A percentile compares a stretch with the other conserved stretches of the same genome.
Conservation (phyloP, 495 filamentous ascomycete species). For the Peziza echinospora region DNA sequence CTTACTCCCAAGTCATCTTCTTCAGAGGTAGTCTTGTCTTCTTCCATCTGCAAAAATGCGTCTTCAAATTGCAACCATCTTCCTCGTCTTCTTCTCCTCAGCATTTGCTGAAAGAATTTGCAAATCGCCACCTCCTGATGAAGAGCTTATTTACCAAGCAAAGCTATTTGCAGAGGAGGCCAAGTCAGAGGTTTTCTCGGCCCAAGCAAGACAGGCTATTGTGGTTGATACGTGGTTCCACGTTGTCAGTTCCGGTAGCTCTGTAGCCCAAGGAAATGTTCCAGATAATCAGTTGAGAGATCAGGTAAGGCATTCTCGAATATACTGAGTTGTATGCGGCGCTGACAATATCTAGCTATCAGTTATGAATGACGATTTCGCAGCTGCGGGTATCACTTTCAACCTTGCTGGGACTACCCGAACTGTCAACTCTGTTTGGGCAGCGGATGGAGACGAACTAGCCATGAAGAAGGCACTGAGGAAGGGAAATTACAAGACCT, state of each 20-base stretch:
- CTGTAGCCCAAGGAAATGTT: conserved; percentile 28
- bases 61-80: too few relatives aligned
- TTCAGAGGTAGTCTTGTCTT: too few relatives aligned
- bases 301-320: conserved; percentile 8
- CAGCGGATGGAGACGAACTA: conserved; percentile 25
- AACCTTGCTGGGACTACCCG: conserved; percentile 28
- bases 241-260: conserved; percentile 30
- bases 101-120: too few relatives aligned
- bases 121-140: too few relatives aligned
- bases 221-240: conserved; percentile 43
- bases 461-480: conserved; percentile 38
- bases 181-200: too few relatives aligned
- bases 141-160: too few relatives aligned
- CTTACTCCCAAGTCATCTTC: too few relatives aligned
- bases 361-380: conserved; percentile 31
- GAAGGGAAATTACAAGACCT: conserved; percentile 34
- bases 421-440: conserved; percentile 38
- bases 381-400: conserved; percentile 31
- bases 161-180: too few relatives aligned
- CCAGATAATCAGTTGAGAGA: conserved; percentile 22
- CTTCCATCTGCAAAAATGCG: too few relatives aligned
- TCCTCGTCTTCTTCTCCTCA: too few relatives aligned
- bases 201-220: too few relatives aligned
- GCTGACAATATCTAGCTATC: conserved; percentile 21
- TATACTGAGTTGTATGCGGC: conserved; percentile 2